phyloP scores from a whole-genome alignment of 1,139 yeast genomes.

The Debaryomyces sp. region DNA sequence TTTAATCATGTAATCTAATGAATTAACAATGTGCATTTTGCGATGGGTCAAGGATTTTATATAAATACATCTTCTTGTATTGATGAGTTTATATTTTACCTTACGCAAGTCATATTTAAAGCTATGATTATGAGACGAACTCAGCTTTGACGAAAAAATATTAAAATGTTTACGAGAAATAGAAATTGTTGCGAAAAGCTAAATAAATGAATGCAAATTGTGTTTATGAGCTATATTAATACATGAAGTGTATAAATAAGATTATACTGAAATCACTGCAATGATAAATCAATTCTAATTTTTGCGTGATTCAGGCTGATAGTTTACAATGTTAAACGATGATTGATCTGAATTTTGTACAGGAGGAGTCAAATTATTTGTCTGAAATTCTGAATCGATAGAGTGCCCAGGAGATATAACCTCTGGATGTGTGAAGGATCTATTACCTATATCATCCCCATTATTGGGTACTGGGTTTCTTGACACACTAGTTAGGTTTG shows the following conservation, averaged over 20 bases:
- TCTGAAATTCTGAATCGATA: background rate
- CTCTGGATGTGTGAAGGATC: background rate
- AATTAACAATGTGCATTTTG: too few species aligned
- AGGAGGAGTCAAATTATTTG: background rate
- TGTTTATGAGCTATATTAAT: background rate
- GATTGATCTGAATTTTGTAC: background rate
- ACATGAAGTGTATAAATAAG: background rate
- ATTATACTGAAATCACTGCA: background rate
- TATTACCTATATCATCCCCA: background rate
- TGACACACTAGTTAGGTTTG: background rate
- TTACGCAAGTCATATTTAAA: too few species aligned
- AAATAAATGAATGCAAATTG: background rate
- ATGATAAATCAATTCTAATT: too few species aligned
- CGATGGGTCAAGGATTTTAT: too few species aligned
- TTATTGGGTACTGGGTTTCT: background rate
- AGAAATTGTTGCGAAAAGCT: too few species aligned
- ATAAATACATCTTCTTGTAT: too few species aligned
- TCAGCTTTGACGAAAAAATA: too few species aligned
- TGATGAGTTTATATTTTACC: too few species aligned
- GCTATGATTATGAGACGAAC: too few species aligned
- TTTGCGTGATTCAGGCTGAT: conserved; percentile 1
- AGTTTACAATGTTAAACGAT: conserved; percentile 3
- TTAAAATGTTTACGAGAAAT: too few species aligned
- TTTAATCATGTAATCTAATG: too few species aligned
- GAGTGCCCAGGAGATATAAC: background rate